Conservation (phyloP, 2,329 filamentous ascomycete species). For the Xylariaceae sp. region DNA sequence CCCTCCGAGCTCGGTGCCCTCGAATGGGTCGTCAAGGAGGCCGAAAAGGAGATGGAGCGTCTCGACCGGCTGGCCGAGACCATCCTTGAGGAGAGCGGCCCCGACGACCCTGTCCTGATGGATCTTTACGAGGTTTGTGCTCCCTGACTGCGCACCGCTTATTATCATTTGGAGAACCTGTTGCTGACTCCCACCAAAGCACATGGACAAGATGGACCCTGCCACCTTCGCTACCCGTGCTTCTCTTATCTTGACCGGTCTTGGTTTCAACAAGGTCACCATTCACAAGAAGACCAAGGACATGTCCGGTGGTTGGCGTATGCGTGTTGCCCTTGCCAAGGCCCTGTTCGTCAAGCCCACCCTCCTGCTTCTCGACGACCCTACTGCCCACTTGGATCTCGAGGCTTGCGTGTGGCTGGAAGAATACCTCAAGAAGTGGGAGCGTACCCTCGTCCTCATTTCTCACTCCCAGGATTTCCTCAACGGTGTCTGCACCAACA, state of each 20-base stretch:
- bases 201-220: constrained; percentile 98
- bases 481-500: constrained; percentile 96
- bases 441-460: constrained; percentile 90
- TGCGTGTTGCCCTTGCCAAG: constrained; percentile 97
- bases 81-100: constrained; percentile 85
- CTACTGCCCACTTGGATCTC: constrained; percentile 97
- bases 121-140: constrained; percentile 86
- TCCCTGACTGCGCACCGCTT: background rate
- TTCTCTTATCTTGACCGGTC: constrained; percentile 94
- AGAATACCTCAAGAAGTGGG: constrained; percentile 99
- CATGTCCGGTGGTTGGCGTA: constrained; percentile 99
- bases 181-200: constrained; percentile 46
- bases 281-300: constrained; percentile 99
- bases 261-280: constrained; percentile 97
- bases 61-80: constrained; percentile 86
- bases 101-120: constrained; percentile 82
- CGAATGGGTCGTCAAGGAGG: constrained; percentile 95
- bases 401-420: constrained; percentile 99
- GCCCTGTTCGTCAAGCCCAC: constrained; percentile 98
- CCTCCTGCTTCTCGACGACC: constrained; percentile 92
- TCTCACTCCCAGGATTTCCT: constrained; percentile 99
- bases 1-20: constrained; percentile 83
- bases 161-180: background rate
- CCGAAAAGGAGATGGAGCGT: constrained; percentile 84
- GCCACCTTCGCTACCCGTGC: constrained; percentile 95